Percentiles rank a stretch among this genome's conserved stretches.
These are phyloP conservation scores for Sorghum bicolor DNA, from an alignment of 176 grass and related monocot genomes.

Conservation along the genomic window Sorghum_bicolor_NCBIv3 NC_012874.2:69512501-69513000, in stretches of 20 bases:
- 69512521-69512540: not conserved
- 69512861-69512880: conserved; percentile 6
- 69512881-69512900: not conserved
- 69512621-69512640: not conserved
- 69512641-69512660: not conserved
- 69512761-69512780: not conserved
- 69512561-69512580: not conserved
- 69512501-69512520: not conserved
- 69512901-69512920: conserved; percentile 7
- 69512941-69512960: not conserved
- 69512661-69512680: no score
- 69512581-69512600: not conserved
- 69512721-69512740: not conserved
- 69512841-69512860: not conserved
- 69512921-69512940: conserved; percentile 10
- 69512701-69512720: not conserved
- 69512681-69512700: not conserved
- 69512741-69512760: not conserved
- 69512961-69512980: no score
- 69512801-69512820: not conserved
- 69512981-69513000: accelerated
- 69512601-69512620: not conserved
- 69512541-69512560: not conserved
- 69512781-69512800: not conserved
- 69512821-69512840: no score